A percentile compares a stretch with the other conserved stretches of the same genome.
phyloP scores from a whole-genome alignment of 805 yeast species.

The Teunomyces pallodes region DNA sequence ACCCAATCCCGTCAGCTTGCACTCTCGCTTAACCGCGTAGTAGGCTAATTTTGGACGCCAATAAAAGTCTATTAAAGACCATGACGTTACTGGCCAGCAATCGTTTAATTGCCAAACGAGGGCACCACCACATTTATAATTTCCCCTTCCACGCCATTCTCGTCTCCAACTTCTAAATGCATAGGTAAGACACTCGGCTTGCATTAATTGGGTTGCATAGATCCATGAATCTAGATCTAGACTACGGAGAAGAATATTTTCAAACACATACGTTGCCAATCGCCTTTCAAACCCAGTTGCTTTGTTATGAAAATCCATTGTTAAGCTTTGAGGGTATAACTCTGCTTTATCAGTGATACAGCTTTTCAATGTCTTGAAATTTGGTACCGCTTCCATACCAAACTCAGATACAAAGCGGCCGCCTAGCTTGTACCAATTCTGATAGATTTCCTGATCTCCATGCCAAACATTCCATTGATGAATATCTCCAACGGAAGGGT shows the following conservation, averaged over 20 bases:
- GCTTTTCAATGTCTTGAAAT: conserved; percentile 30
- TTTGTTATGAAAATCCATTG: conserved; percentile 48
- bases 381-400: conserved; percentile 52
- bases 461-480: conserved; percentile 63
- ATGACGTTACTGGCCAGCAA: conserved; percentile 53
- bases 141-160: conserved; percentile 38
- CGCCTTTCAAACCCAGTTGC: conserved; percentile 48
- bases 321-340: conserved; percentile 42
- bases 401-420: conserved; percentile 54
- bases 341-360: conserved; percentile 38
- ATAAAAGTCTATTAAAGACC: conserved; percentile 47
- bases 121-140: conserved; percentile 43
- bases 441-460: conserved; percentile 49
- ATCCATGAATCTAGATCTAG: conserved; percentile 43
- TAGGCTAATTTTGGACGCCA: conserved; percentile 45
- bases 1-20: conserved; percentile 31
- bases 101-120: conserved; percentile 56
- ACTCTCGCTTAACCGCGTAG: conserved; percentile 46
- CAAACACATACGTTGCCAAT: conserved; percentile 45
- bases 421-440: conserved; percentile 44
- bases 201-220: conserved; percentile 53
- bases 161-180: conserved; percentile 49
- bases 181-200: conserved; percentile 46
- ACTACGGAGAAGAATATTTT: conserved; percentile 36
- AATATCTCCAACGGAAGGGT: conserved; percentile 45